These are phyloP conservation scores for Rickenella mellea DNA, from an alignment of 768 basidiomycete genomes.

Conservation along the genomic window DNA sequence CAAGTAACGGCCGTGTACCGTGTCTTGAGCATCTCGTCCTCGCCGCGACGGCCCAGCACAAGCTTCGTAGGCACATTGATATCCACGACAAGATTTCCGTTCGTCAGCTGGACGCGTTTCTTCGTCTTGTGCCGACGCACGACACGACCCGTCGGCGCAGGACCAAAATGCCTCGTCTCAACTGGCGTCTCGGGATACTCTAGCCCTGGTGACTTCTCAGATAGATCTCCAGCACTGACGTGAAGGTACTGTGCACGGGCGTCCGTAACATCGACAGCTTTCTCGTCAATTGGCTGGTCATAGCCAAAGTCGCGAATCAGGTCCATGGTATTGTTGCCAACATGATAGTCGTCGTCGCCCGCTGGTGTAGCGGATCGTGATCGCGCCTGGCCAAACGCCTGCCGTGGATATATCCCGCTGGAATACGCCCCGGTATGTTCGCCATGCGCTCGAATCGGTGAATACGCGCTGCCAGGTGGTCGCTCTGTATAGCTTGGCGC, in stretches of 20 bases:
- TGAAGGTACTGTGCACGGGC: background rate
- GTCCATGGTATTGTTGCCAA: conserved; percentile 47
- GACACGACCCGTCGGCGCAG: conserved; percentile 74
- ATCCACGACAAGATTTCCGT: conserved; percentile 84
- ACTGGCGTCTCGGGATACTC: conserved; percentile 40
- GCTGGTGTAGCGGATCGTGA: conserved; percentile 74
- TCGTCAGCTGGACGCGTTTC: conserved; percentile 75
- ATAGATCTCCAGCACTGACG: background rate
- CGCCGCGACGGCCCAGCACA: conserved; percentile 60
- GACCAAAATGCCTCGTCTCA: conserved; percentile 79
- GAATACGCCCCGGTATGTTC: conserved; percentile 58
- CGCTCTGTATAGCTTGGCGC: conserved; percentile 6
- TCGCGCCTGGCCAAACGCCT: conserved; percentile 40
- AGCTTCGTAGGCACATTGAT: conserved; percentile 78
- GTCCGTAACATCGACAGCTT: conserved; percentile 6
- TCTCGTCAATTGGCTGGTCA: conserved; percentile 19
- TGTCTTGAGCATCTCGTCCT: conserved; percentile 64
- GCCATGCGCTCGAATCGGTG: conserved; percentile 44
- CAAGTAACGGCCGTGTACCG: conserved; percentile 88
- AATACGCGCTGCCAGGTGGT: conserved; percentile 23
- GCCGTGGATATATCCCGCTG: conserved; percentile 46
- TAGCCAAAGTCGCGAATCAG: conserved; percentile 31
- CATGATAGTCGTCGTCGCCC: conserved; percentile 58
- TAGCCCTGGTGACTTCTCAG: conserved; percentile 14
- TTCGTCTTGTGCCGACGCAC: conserved; percentile 63